Evolutionary conservation across 139 green algal genomes (phyloP).

Genomic region (Ettlia oleoabundans): DNA sequence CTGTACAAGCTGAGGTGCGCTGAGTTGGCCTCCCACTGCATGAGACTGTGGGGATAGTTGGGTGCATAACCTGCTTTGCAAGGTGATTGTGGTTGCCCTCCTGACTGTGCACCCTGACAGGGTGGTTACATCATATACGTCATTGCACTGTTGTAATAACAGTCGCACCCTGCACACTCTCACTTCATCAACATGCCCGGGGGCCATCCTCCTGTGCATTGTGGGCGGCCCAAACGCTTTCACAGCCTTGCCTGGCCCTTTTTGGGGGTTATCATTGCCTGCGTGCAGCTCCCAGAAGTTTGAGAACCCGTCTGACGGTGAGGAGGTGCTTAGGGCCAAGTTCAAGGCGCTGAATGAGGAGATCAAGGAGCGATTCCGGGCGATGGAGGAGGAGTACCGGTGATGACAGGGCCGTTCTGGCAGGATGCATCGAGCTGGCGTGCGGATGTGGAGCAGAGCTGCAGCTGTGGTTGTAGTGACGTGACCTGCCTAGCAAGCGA

Average conservation of each 20-base stretch:
- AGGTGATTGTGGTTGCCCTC: too few species aligned
- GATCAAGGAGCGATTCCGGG: slow-evolving; percentile 86
- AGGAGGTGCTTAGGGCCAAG: slow-evolving; percentile 76
- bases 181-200: too few species aligned
- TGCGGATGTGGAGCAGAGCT: not conserved
- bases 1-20: slow-evolving; percentile 86
- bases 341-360: slow-evolving; percentile 86
- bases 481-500: too few species aligned
- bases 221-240: too few species aligned
- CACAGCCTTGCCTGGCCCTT: not conserved
- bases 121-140: too few species aligned
- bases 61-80: too few species aligned
- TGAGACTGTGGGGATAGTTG: not conserved
- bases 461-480: not conserved
- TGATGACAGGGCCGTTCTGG: slow-evolving; percentile 43
- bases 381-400: slow-evolving; percentile 97
- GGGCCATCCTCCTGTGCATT: too few species aligned
- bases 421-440: not conserved
- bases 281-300: slow-evolving; percentile 92
- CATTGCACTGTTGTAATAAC: too few species aligned
- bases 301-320: slow-evolving; percentile 90
- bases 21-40: not conserved
- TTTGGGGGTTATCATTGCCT: not conserved
- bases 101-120: too few species aligned
- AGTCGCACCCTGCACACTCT: too few species aligned